Evolutionary conservation across 73 alveolate species (phyloP).

Genomic region (Paramecium primaurelia): DNA sequence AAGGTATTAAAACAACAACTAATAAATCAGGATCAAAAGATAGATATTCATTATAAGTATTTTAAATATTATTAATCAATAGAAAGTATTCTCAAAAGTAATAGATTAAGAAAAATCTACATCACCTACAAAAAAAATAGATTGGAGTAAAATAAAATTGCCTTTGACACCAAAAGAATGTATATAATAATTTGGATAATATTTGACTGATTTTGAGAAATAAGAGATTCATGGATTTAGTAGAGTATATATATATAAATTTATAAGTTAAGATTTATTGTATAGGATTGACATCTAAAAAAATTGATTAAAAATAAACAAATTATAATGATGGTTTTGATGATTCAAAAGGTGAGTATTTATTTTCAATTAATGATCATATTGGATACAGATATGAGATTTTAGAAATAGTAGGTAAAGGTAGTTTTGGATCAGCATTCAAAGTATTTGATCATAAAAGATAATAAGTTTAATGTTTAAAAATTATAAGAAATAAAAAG

Average conservation of each 20-base stretch:
- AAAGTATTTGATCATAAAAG: slow-evolving; percentile 61
- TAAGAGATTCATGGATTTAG: slow-evolving; percentile 17
- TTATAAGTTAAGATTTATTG: background rate
- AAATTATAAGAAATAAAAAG: slow-evolving; percentile 58
- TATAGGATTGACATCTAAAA: slow-evolving; percentile 43
- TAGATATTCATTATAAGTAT: background rate
- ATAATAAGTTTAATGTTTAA: slow-evolving; percentile 10
- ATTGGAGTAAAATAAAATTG: slow-evolving; percentile 47
- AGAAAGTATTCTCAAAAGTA: background rate
- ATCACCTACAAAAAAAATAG: background rate
- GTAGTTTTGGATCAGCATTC: slow-evolving; percentile 61
- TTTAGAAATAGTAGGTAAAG: slow-evolving; percentile 56
- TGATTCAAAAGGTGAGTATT: slow-evolving; percentile 63
- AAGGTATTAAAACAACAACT: background rate
- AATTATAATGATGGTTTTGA: slow-evolving; percentile 47
- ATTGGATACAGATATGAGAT: slow-evolving; percentile 65
- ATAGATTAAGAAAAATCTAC: background rate
- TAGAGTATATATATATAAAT: background rate
- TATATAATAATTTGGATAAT: slow-evolving; percentile 8
- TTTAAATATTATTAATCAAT: background rate
- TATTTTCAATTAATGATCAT: slow-evolving; percentile 48
- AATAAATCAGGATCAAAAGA: background rate
- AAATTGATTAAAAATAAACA: background rate
- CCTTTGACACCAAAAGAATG: slow-evolving; percentile 48
- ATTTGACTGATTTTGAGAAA: slow-evolving; percentile 51